Percentiles rank a stretch among this genome's conserved stretches.
phyloP scores from a whole-genome alignment of 2,329 filamentous ascomycete genomes.

The Helotiales sp. region DNA sequence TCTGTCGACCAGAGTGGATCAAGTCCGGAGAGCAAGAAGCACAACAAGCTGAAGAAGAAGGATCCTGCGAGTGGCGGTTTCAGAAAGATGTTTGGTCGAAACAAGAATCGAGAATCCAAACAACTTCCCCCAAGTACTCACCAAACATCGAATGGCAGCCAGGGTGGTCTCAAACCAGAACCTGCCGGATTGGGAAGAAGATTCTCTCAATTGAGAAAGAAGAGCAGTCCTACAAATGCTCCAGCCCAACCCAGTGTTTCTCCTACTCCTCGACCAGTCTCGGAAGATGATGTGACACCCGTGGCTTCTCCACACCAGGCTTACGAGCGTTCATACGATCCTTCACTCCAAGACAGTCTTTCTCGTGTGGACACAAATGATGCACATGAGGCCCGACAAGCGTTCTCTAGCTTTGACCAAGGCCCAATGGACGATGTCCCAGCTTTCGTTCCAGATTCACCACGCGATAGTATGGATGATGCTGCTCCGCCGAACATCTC shows the following conservation, averaged over 20 bases:
- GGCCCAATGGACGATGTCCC: slow-evolving; percentile 86
- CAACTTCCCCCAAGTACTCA: slow-evolving; percentile 50
- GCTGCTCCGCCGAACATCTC: slow-evolving; percentile 36
- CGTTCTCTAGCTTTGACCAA: slow-evolving; percentile 76
- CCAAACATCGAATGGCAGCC: slow-evolving; percentile 51
- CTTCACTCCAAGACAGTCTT: slow-evolving; percentile 47
- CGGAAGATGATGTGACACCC: slow-evolving; percentile 32
- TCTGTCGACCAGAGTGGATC: slow-evolving; percentile 28
- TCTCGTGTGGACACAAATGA: slow-evolving; percentile 63
- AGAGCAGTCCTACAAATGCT: slow-evolving; percentile 29
- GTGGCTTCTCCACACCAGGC: slow-evolving; percentile 32
- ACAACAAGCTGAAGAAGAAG: slow-evolving; percentile 57
- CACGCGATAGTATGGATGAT: slow-evolving; percentile 39
- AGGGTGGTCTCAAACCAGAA: slow-evolving; percentile 34
- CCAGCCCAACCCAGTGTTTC: slow-evolving; percentile 24
- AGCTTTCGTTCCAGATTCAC: slow-evolving; percentile 65
- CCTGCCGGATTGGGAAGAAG: slow-evolving; percentile 37
- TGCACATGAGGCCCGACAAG: slow-evolving; percentile 56
- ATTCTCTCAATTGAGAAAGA: slow-evolving; percentile 43
- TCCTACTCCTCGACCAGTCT: slow-evolving; percentile 30
- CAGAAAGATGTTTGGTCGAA: slow-evolving; percentile 64
- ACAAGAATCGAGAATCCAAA: slow-evolving; percentile 60
- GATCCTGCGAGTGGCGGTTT: slow-evolving; percentile 46
- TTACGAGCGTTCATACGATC: slow-evolving; percentile 43
- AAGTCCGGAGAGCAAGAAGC: slow-evolving; percentile 49